A percentile compares a stretch with the other conserved stretches of the same genome.
phyloP scores from a whole-genome alignment of 768 basidiomycete genomes.

The Termitomyces sp. region DNA sequence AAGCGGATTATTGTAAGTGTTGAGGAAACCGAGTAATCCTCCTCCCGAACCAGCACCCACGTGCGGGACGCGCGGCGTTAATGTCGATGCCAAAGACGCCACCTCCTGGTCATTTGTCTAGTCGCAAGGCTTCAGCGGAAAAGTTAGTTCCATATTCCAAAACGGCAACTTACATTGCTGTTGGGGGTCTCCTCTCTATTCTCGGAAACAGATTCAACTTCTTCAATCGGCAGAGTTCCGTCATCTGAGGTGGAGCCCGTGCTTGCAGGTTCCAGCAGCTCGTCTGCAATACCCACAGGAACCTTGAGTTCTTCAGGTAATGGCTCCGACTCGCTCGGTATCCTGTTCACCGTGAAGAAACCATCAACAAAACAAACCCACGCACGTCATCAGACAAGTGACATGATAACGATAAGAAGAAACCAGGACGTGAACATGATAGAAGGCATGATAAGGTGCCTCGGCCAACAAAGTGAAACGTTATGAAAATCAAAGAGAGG shows the following conservation, averaged over 20 bases:
- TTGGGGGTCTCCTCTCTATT: conserved; percentile 25
- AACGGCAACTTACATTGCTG: conserved; percentile 28
- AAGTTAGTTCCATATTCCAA: conserved; percentile 7
- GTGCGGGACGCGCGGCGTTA: conserved; percentile 20
- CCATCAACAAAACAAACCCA: conserved; percentile 7
- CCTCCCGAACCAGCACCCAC: conserved; percentile 24
- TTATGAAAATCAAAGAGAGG: conserved; percentile 7
- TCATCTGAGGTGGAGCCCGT: conserved; percentile 19
- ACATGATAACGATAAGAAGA: conserved; percentile 1
- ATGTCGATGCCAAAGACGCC: conserved; percentile 13
- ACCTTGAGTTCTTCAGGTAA: conserved; percentile 59
- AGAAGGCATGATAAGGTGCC: conserved; percentile 1
- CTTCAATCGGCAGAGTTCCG: conserved; percentile 18
- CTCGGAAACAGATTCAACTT: conserved; percentile 17
- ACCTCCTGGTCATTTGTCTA: conserved; percentile 19
- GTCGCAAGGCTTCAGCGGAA: background rate
- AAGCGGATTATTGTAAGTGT: conserved; percentile 58
- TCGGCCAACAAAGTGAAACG: conserved; percentile 1
- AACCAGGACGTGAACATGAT: background rate
- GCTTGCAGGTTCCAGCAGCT: conserved; percentile 47
- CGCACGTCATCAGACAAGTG: conserved; percentile 7
- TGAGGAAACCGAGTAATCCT: conserved; percentile 60
- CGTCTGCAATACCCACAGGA: conserved; percentile 60
- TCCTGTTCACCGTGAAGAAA: conserved; percentile 31
- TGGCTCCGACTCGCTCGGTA: conserved; percentile 53